Percentiles rank a stretch among this genome's conserved stretches.
These are phyloP conservation scores for Rhododendron williamsianum DNA, from an alignment of 148 eudicot genomes.

Conservation along the genomic window DNA sequence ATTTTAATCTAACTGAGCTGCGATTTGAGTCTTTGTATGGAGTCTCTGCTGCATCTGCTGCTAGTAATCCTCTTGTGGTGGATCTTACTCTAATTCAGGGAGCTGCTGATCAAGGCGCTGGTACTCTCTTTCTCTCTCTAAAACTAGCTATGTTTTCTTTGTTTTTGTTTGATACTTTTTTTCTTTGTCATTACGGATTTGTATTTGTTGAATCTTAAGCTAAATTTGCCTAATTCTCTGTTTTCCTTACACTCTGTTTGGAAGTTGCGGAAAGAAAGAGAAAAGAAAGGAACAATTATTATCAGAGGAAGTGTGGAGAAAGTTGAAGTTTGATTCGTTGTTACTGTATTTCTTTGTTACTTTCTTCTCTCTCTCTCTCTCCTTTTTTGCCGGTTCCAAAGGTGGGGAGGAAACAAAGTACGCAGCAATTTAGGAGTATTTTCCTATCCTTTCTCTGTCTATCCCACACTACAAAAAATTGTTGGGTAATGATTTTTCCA, in stretches of 20 bases:
- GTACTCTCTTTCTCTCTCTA: conserved; percentile 29
- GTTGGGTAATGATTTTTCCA: neutral
- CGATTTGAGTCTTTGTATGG: conserved; percentile 43
- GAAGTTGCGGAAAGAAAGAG: neutral
- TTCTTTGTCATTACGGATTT: too few species aligned
- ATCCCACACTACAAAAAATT: too few species aligned
- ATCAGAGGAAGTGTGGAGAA: neutral
- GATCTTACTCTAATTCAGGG: conserved; percentile 68
- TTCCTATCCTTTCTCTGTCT: too few species aligned
- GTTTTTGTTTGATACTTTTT: neutral
- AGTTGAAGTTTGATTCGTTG: neutral
- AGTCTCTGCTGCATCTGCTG: conserved; percentile 25
- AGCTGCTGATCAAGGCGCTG: conserved; percentile 92
- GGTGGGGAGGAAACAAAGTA: neutral
- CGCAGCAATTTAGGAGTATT: too few species aligned
- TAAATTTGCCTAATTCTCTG: neutral
- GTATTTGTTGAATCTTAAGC: neutral
- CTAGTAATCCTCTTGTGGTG: conserved; percentile 49
- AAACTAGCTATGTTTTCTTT: neutral
- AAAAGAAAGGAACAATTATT: neutral
- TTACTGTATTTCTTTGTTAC: neutral
- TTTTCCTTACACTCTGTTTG: neutral
- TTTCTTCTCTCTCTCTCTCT: neutral
- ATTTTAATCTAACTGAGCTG: conserved; percentile 21
- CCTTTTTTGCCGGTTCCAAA: neutral